Percentiles rank a stretch among this genome's conserved stretches.
These are phyloP conservation scores for Rhynchospora breviuscula DNA, from an alignment of 176 grass and related monocot species.

Conservation along the genomic window DNA sequence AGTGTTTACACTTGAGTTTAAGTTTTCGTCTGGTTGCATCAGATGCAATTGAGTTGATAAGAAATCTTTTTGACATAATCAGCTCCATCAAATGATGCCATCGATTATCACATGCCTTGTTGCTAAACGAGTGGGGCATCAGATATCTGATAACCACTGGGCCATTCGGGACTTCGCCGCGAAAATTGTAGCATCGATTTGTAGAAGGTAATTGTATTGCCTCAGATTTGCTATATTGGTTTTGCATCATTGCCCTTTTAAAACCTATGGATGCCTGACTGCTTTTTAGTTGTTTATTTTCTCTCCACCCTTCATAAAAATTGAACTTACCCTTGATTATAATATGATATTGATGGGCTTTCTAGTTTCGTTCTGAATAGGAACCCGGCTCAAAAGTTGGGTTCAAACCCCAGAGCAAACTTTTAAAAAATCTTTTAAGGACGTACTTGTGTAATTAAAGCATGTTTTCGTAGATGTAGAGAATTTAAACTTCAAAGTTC, in stretches of 20 bases:
- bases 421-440: not conserved
- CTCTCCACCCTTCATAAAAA: not conserved
- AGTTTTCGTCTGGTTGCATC: not conserved
- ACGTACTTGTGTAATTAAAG: not conserved
- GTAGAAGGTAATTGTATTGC: slow-evolving; percentile 49
- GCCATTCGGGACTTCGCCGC: slow-evolving; percentile 86
- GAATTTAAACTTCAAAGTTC: not conserved
- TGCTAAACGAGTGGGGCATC: slow-evolving; percentile 71
- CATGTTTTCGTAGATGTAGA: not conserved
- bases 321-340: not conserved
- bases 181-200: slow-evolving; percentile 78
- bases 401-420: not conserved
- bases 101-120: slow-evolving; percentile 83
- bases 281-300: not conserved
- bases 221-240: not conserved
- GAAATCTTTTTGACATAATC: slow-evolving; percentile 17
- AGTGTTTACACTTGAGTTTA: not conserved
- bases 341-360: not conserved
- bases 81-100: slow-evolving; percentile 96
- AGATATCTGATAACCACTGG: slow-evolving; percentile 85
- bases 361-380: not conserved
- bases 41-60: not conserved
- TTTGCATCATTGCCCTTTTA: not conserved
- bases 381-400: not conserved
- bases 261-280: not conserved